phyloP scores from a whole-genome alignment of 1,139 yeast genomes.

The Entelexis paramagnoliae region DNA sequence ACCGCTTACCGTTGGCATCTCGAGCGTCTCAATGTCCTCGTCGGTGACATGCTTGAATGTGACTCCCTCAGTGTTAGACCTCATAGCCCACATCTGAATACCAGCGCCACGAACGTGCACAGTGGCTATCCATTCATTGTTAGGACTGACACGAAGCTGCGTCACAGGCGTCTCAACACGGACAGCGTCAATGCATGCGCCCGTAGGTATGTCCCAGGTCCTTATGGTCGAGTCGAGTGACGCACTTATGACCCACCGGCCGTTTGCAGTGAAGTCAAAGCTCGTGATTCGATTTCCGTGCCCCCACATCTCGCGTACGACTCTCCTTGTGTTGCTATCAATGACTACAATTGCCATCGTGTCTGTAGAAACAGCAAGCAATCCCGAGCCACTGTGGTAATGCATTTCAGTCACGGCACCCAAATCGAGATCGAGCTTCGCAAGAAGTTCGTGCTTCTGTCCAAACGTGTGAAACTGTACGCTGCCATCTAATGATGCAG shows the following conservation, averaged over 20 bases:
- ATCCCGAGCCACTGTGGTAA: slow-evolving; percentile 71
- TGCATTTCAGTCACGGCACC: slow-evolving; percentile 63
- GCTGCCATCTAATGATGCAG: slow-evolving; percentile 80
- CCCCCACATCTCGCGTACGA: slow-evolving; percentile 82
- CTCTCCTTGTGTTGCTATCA: slow-evolving; percentile 68
- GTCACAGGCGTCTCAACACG: slow-evolving; percentile 71
- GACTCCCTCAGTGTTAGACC: slow-evolving; percentile 64
- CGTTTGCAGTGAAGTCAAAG: slow-evolving; percentile 87
- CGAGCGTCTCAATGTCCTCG: slow-evolving; percentile 40
- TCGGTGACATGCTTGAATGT: slow-evolving; percentile 63
- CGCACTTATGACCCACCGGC: slow-evolving; percentile 86
- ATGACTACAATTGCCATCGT: slow-evolving; percentile 75
- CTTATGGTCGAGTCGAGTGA: slow-evolving; percentile 80
- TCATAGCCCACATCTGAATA: slow-evolving; percentile 83
- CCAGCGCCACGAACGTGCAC: slow-evolving; percentile 89
- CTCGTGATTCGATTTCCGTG: slow-evolving; percentile 83
- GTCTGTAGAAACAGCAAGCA: slow-evolving; percentile 77
- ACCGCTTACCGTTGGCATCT: slow-evolving; percentile 68
- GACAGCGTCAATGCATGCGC: slow-evolving; percentile 92
- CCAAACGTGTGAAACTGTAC: slow-evolving; percentile 86
- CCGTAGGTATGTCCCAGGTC: slow-evolving; percentile 97
- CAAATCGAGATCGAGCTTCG: slow-evolving; percentile 49
- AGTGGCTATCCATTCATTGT: slow-evolving; percentile 87
- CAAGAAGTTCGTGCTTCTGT: slow-evolving; percentile 31
- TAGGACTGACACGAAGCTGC: slow-evolving; percentile 66